A percentile compares a stretch with the other conserved stretches of the same genome.
These are phyloP conservation scores for Clitoria ternatea DNA, from an alignment of 306 rosid genomes.

Conservation along the genomic window DNA sequence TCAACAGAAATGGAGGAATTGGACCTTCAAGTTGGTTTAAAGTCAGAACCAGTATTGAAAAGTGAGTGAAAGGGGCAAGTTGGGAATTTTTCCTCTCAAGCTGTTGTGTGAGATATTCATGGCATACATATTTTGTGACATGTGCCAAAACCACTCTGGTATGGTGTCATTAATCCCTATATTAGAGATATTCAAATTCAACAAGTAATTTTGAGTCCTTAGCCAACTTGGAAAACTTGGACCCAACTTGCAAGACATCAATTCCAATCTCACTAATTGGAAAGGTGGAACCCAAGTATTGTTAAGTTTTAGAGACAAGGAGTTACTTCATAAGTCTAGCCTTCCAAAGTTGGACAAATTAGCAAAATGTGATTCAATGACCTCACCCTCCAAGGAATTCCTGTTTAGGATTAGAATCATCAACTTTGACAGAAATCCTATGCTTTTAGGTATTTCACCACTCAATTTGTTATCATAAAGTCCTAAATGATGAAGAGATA, in stretches of 20 bases:
- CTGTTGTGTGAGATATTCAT: not conserved
- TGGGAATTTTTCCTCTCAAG: not conserved
- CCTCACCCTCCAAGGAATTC: not conserved
- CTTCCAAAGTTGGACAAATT: not conserved
- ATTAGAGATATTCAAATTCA: not conserved
- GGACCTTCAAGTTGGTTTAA: not conserved
- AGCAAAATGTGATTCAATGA: not conserved
- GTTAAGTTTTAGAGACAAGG: not conserved
- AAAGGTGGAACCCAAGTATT: conserved; percentile 1
- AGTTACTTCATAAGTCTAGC: not conserved
- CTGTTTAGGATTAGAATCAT: fast-evolving
- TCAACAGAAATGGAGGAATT: not conserved
- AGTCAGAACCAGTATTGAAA: not conserved
- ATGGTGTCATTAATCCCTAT: not conserved
- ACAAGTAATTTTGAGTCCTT: not conserved
- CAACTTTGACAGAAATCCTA: not conserved
- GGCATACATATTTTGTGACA: not conserved
- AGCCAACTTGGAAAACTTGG: not conserved
- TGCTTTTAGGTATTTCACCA: not conserved
- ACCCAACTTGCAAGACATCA: not conserved
- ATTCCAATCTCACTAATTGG: not conserved
- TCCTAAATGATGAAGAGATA: not conserved
- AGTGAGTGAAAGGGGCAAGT: not conserved
- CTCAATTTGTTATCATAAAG: not conserved
- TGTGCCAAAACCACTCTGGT: not conserved